Evolutionary conservation across 345 rosid genomes (phyloP).

Genomic region (Linum lewisii): DNA sequence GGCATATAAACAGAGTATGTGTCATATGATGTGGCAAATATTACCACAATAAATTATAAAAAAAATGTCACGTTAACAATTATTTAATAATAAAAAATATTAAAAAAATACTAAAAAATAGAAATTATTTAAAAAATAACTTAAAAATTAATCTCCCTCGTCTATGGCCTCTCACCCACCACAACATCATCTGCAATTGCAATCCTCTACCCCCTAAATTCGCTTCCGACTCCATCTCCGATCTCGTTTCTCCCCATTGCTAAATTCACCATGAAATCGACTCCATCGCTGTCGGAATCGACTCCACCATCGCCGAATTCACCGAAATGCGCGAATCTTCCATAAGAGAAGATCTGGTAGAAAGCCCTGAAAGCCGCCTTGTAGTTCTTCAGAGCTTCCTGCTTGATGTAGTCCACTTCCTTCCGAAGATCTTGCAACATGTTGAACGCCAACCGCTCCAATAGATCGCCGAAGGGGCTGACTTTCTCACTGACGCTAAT

Average conservation of each 20-base stretch:
- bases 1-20: no score
- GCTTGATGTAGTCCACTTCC: constrained; percentile 21
- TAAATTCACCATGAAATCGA: constrained; percentile 38
- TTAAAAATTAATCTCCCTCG: no score
- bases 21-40: no score
- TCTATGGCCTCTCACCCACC: no score
- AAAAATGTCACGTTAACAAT: no score
- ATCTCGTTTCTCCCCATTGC: no score
- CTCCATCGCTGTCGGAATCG: constrained; percentile 27
- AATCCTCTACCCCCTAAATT: no score
- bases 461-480: constrained; percentile 28
- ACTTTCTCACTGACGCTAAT: constrained; percentile 26
- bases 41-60: no score
- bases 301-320: constrained; percentile 33
- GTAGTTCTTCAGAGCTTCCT: constrained; percentile 31
- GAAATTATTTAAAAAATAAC: no score
- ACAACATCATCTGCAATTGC: no score
- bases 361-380: constrained; percentile 31
- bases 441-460: constrained; percentile 35
- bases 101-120: no score
- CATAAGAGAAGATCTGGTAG: constrained; percentile 37
- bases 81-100: no score
- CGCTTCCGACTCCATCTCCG: constrained; percentile 35
- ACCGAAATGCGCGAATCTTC: constrained; percentile 47
- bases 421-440: constrained; percentile 18